Percentiles rank a stretch among this genome's conserved stretches.
Evolutionary conservation across 108 stramenopile species (phyloP).

Genomic region (Skeletonema grethae): DNA sequence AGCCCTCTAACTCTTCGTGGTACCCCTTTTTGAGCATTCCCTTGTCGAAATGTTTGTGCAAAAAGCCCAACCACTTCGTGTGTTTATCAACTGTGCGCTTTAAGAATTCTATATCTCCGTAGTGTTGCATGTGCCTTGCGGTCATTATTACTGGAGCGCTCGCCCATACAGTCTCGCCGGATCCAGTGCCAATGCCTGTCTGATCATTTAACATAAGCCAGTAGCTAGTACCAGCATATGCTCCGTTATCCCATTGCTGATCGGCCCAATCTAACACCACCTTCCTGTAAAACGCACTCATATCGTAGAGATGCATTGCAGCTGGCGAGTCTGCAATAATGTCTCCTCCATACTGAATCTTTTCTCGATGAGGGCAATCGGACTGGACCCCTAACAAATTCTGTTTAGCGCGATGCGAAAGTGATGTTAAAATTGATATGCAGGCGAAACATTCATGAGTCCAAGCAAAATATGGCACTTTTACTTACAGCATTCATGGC

Average conservation of each 20-base stretch:
- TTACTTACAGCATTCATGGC: constrained; percentile 31
- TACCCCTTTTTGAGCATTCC: constrained; percentile 41
- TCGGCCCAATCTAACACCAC: constrained; percentile 46
- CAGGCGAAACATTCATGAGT: neutral
- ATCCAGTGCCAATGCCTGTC: constrained; percentile 34
- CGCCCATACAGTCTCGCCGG: constrained; percentile 46
- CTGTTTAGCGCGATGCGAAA: neutral
- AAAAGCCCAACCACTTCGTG: constrained; percentile 37
- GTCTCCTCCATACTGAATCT: constrained; percentile 60
- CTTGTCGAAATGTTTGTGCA: constrained; percentile 37
- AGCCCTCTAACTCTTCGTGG: constrained; percentile 39
- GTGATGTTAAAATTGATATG: neutral
- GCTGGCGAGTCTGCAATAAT: constrained; percentile 48
- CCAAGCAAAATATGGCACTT: neutral
- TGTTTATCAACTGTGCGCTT: constrained; percentile 32
- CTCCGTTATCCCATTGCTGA: constrained; percentile 52
- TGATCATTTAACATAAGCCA: constrained; percentile 49
- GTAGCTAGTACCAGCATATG: constrained; percentile 44
- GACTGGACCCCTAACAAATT: constrained; percentile 60
- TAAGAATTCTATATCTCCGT: constrained; percentile 42
- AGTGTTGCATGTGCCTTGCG: constrained; percentile 44
- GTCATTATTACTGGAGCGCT: constrained; percentile 44
- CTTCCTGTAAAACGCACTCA: constrained; percentile 58
- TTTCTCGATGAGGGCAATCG: constrained; percentile 69
- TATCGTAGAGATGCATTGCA: constrained; percentile 48